These are phyloP conservation scores for Ophiocordyceps camponoti-rufipedis DNA, from an alignment of 2,329 filamentous ascomycete species.

Conservation along the genomic window DNA sequence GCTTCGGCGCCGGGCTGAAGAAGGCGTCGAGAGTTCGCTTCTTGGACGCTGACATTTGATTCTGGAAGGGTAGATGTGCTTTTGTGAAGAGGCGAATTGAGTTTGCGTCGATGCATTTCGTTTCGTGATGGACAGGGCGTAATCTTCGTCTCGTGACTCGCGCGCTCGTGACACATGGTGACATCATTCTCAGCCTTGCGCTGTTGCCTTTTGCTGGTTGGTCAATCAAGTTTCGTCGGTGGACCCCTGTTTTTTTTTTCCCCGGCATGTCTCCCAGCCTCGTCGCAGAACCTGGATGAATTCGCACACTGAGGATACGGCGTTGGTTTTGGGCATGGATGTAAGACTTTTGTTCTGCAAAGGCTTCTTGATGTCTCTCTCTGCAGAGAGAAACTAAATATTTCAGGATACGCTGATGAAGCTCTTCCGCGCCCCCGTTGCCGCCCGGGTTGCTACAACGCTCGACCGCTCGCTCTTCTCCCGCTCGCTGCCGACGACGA, in stretches of 20 bases:
- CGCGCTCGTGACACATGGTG: background rate
- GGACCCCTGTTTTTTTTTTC: background rate
- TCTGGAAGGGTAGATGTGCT: no score
- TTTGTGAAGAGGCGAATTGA: background rate
- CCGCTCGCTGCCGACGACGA: slow-evolving; percentile 57
- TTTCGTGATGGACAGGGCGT: background rate
- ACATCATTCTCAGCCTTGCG: slow-evolving; percentile 1
- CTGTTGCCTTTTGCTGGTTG: background rate
- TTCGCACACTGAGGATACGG: background rate
- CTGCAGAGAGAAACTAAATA: background rate
- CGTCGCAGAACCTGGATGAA: background rate
- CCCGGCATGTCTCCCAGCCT: slow-evolving; percentile 9
- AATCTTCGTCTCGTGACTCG: background rate
- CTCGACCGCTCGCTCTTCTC: slow-evolving; percentile 75
- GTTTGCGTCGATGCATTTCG: background rate
- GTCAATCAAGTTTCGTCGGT: background rate
- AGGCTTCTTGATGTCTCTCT: background rate
- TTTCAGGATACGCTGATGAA: slow-evolving; percentile 19
- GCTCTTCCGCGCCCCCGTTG: slow-evolving; percentile 57
- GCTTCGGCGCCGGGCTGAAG: slow-evolving; percentile 24
- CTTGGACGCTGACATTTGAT: slow-evolving; percentile 5
- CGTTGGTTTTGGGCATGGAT: slow-evolving; percentile 9
- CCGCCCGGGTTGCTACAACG: slow-evolving; percentile 55
- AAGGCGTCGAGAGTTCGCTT: slow-evolving; percentile 49
- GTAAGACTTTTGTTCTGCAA: slow-evolving; percentile 4